phyloP scores from a whole-genome alignment of 2,329 filamentous ascomycete species.

The Paraconiothyrium sp. region DNA sequence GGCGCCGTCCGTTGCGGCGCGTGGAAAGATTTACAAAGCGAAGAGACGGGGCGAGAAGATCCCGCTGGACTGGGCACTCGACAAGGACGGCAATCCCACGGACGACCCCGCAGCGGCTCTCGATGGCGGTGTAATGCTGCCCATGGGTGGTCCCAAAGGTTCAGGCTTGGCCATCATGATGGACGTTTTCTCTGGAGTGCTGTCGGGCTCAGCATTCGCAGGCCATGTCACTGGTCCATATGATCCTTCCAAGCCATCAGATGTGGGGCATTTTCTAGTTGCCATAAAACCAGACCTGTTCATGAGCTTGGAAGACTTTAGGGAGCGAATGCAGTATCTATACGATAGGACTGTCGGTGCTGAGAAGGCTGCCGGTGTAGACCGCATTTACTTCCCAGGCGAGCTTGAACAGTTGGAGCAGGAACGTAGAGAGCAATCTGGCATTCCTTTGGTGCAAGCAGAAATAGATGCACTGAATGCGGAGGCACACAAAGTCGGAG shows the following conservation, averaged over 20 bases:
- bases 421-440: slow-evolving; percentile 52
- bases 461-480: slow-evolving; percentile 61
- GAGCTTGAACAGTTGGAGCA: slow-evolving; percentile 64
- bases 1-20: slow-evolving; percentile 73
- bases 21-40: slow-evolving; percentile 79
- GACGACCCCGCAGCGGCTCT: slow-evolving; percentile 76
- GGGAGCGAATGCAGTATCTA: slow-evolving; percentile 68
- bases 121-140: slow-evolving; percentile 74
- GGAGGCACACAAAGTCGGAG: slow-evolving; percentile 58
- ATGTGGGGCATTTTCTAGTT: slow-evolving; percentile 77
- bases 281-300: slow-evolving; percentile 77
- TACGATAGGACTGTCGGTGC: slow-evolving; percentile 63
- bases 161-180: slow-evolving; percentile 83
- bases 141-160: slow-evolving; percentile 86
- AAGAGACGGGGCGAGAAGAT: slow-evolving; percentile 73
- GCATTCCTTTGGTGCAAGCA: slow-evolving; percentile 60
- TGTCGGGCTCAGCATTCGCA: slow-evolving; percentile 81
- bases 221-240: slow-evolving; percentile 81
- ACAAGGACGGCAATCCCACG: slow-evolving; percentile 73
- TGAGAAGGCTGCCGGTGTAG: slow-evolving; percentile 63
- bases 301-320: slow-evolving; percentile 75
- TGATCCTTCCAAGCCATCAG: slow-evolving; percentile 72
- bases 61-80: slow-evolving; percentile 78
- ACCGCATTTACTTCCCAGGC: slow-evolving; percentile 66
- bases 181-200: slow-evolving; percentile 84